phyloP scores from a whole-genome alignment of 371 early-diverging fungal genomes.

The Parasitella parasitica region DNA sequence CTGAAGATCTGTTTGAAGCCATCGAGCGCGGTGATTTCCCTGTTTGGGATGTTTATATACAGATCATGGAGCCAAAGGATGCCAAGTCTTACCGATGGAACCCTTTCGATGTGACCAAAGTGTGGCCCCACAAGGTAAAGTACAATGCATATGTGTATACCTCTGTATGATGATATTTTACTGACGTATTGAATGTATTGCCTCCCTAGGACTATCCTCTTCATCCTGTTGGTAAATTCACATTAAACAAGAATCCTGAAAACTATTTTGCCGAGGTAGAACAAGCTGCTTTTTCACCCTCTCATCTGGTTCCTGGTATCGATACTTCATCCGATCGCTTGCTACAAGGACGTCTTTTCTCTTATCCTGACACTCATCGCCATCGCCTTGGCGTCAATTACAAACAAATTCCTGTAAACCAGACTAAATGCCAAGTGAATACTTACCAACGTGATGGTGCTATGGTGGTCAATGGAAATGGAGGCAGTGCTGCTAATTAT shows the following conservation, averaged over 20 bases:
- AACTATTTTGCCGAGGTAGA: conserved; percentile 82
- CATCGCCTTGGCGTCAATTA: conserved; percentile 78
- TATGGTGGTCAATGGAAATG: conserved; percentile 57
- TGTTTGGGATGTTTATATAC: conserved; percentile 71
- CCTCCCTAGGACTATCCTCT: conserved; percentile 67
- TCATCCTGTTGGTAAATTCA: conserved; percentile 67
- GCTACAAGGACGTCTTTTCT: conserved; percentile 78
- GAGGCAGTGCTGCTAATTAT: conserved; percentile 69
- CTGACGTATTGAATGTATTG: too few species aligned
- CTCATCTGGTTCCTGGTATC: conserved; percentile 74
- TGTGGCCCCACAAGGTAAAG: conserved; percentile 65
- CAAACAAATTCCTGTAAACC: conserved; percentile 75
- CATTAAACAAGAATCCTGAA: conserved; percentile 71
- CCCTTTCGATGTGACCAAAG: conserved; percentile 83
- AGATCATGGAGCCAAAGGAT: conserved; percentile 71
- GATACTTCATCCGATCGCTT: conserved; percentile 69
- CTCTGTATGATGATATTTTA: conserved; percentile 30
- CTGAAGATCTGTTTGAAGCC: conserved; percentile 69
- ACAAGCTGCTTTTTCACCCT: conserved; percentile 75
- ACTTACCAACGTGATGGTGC: conserved; percentile 70
- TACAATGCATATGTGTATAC: background rate
- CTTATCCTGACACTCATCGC: conserved; percentile 78
- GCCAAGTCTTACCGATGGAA: conserved; percentile 74
- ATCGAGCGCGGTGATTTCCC: conserved; percentile 74
- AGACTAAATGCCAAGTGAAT: conserved; percentile 41